Percentiles rank a stretch among this genome's conserved stretches.
These are phyloP conservation scores for Venturia pyrina DNA, from an alignment of 2,329 filamentous ascomycete species.

Conservation along the genomic window DNA sequence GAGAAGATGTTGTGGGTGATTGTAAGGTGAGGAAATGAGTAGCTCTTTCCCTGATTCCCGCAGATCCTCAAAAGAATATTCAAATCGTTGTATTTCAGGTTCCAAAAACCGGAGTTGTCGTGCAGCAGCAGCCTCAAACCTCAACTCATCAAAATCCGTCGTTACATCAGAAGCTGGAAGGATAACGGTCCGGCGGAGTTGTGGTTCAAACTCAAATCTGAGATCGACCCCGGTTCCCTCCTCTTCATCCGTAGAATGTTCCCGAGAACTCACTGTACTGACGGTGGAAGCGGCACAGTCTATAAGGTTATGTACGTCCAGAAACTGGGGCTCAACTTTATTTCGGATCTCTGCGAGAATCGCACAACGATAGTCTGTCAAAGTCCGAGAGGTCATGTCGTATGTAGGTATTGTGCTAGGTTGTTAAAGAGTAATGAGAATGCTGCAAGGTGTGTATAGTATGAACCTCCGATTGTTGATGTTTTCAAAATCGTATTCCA, in stretches of 20 bases:
- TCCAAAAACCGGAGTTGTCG: conserved; percentile 16
- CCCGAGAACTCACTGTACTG: neutral
- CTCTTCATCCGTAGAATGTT: neutral
- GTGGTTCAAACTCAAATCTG: neutral
- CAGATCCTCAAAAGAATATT: no score
- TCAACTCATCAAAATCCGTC: conserved; percentile 23
- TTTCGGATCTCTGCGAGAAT: neutral
- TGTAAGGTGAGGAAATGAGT: conserved; percentile 68
- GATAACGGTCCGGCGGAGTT: neutral
- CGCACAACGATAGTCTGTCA: neutral
- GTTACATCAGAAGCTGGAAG: conserved; percentile 16
- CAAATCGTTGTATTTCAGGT: neutral
- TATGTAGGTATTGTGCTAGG: neutral
- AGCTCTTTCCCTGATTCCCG: conserved; percentile 17
- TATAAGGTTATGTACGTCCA: neutral
- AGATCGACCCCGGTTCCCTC: neutral
- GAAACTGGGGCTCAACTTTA: neutral
- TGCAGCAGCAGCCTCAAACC: conserved; percentile 25
- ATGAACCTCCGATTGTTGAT: neutral
- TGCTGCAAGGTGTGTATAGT: neutral
- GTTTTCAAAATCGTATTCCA: neutral
- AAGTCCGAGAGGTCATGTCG: neutral
- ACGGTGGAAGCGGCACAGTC: neutral
- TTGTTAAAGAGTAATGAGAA: neutral
- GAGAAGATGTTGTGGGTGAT: conserved; percentile 58